Base-by-base conservation (phyloP, 176 grass and related monocot species). In the Carex myosuroides region DNA sequence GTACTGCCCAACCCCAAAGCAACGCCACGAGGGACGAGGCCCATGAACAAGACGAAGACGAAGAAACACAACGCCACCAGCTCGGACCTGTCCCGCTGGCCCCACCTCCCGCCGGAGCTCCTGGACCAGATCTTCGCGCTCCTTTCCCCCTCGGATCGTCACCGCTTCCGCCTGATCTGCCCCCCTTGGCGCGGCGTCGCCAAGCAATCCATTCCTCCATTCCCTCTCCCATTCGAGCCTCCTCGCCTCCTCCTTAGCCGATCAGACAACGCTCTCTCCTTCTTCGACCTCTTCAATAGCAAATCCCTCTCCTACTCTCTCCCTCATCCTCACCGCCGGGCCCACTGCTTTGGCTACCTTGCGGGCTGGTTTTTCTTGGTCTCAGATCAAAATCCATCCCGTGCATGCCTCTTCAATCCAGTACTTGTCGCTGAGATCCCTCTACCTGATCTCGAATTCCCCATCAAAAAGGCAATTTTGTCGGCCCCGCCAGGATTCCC, bases 191-290 rank as follows among this genome's bases (percentile, higher is more conserved):
- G 62, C 13, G 13, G 61, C 39, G 14, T 83, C 1, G 81, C 61
- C 3, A 66, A 48, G 13, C 81, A 68, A 54, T 69, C 21, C 21
- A 4, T 4, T 22, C 62, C 81, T 55, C 21, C 42, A 48, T 18
- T 24, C 62, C 81, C 81, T 26, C 60, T 83, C 81, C 81, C 81
- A 0, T 83, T 83, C 21, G 81, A 83, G 37, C 81, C 81, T 0
- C 81, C 81, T 69, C 62, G 81, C 3, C 81, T 83, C 18, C 62
- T 67, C 60, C 20, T 83, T 1, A 13, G 24, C 21, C 61, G 20
- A 17, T 24, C 81, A 1, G 81, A 83, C 22, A 53, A 22, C 4
- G 30, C 62, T 18, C 8, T 68, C 21, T 83, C 61, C 5, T 83
- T 83, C 81, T 83, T 69, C 63, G 60, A 83, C 13, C 21, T 83